These are phyloP conservation scores for Xylaria sp. DNA, from an alignment of 2,329 filamentous ascomycete species.

Conservation along the genomic window DNA sequence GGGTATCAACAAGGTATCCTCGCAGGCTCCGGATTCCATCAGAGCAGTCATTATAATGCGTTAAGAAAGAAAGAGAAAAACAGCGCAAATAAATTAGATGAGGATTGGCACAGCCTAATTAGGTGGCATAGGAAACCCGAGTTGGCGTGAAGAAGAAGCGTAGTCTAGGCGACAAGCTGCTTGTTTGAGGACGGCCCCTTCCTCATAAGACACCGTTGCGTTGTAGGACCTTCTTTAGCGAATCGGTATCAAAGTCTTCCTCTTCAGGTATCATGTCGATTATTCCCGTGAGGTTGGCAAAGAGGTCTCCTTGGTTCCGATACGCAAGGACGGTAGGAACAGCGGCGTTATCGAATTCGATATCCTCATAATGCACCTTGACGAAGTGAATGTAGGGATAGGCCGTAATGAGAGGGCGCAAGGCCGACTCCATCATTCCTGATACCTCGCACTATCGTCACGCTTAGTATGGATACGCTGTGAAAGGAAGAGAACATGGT, in stretches of 20 bases:
- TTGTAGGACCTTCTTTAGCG: slow-evolving; percentile 63
- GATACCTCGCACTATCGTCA: slow-evolving; percentile 78
- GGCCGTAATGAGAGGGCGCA: slow-evolving; percentile 77
- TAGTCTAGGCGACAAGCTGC: not conserved
- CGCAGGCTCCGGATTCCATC: slow-evolving; percentile 26
- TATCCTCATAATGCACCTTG: slow-evolving; percentile 89
- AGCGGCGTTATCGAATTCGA: slow-evolving; percentile 90
- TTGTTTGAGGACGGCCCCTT: not conserved
- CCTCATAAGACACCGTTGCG: slow-evolving; percentile 64
- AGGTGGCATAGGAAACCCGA: slow-evolving; percentile 2
- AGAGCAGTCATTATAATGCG: slow-evolving; percentile 17
- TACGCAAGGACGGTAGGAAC: slow-evolving; percentile 92
- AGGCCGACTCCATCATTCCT: slow-evolving; percentile 78
- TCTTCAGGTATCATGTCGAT: slow-evolving; percentile 84
- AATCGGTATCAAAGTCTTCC: slow-evolving; percentile 65
- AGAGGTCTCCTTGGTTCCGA: slow-evolving; percentile 85
- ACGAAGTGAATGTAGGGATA: slow-evolving; percentile 83
- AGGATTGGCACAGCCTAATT: slow-evolving; percentile 22
- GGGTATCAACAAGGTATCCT: slow-evolving; percentile 39
- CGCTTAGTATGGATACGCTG: slow-evolving; percentile 38
- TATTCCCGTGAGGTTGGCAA: slow-evolving; percentile 88
- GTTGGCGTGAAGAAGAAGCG: not conserved
- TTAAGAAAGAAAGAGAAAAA: slow-evolving; percentile 4
- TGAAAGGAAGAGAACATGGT: not conserved
- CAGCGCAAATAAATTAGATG: slow-evolving; percentile 5